Conservation (phyloP, 768 basidiomycete species). For the Tylopilus vinaceipallidus region DNA sequence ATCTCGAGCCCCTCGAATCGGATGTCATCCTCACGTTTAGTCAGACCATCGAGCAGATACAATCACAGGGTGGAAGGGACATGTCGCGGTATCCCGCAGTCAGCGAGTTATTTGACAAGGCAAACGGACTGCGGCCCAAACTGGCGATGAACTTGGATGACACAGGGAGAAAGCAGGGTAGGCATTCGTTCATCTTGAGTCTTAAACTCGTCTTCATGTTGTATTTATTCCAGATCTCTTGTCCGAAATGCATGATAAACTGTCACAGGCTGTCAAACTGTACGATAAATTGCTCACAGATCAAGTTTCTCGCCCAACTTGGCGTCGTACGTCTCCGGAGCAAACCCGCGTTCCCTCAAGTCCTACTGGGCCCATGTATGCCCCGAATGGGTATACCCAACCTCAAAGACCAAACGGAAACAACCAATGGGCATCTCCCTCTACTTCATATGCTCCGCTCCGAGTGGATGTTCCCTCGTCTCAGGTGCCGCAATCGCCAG, state of each 20-base stretch:
- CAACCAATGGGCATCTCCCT: conserved; percentile 31
- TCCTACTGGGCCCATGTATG: conserved; percentile 25
- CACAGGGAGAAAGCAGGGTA: conserved; percentile 81
- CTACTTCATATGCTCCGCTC: conserved; percentile 19
- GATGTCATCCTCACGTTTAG: conserved; percentile 89
- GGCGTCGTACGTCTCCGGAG: conserved; percentile 40
- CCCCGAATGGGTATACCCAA: conserved; percentile 34
- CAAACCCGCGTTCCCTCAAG: conserved; percentile 18
- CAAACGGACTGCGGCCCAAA: conserved; percentile 75
- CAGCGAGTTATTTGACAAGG: conserved; percentile 81
- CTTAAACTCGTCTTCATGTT: neutral
- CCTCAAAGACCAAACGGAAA: conserved; percentile 27
- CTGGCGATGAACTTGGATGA: conserved; percentile 83
- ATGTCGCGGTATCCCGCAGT: conserved; percentile 81
- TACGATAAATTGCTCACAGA: conserved; percentile 88
- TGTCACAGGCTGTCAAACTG: conserved; percentile 87
- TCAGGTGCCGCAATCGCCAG: conserved; percentile 28
- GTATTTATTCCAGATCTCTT: conserved; percentile 62
- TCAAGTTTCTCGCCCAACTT: conserved; percentile 71
- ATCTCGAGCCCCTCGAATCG: conserved; percentile 76
- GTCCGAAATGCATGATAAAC: conserved; percentile 90
- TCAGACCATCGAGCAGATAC: conserved; percentile 84
- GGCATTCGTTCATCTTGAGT: conserved; percentile 17
- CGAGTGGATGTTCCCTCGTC: conserved; percentile 16
- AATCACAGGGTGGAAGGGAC: conserved; percentile 74